Percentiles rank a stretch among this genome's conserved stretches.
Conservation (phyloP, 164 flowering plant genomes). For the Dillenia suffruticosa region DNA sequence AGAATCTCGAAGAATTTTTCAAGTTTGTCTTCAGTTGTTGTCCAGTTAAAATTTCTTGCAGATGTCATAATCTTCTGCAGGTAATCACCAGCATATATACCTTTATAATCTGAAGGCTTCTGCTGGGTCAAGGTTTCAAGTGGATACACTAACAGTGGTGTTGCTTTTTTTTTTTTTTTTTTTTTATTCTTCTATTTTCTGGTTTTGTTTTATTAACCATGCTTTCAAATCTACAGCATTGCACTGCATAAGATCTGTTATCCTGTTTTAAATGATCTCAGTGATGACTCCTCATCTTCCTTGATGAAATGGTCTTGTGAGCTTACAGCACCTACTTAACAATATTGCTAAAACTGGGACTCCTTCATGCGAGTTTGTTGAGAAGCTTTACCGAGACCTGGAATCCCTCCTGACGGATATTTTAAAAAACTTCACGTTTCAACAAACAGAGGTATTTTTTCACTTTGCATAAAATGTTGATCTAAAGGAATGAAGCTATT, state of each 20-base stretch:
- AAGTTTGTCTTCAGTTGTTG: constrained; percentile 30
- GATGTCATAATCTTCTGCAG: constrained; percentile 67
- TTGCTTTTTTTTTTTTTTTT: constrained; percentile 2
- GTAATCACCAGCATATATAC: constrained; percentile 31
- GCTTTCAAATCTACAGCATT: constrained; percentile 38
- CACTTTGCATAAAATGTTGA: not conserved
- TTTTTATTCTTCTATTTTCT: not conserved
- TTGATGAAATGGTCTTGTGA: constrained; percentile 31
- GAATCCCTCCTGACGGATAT: constrained; percentile 33
- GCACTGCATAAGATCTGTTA: constrained; percentile 50
- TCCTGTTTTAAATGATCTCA: constrained; percentile 34
- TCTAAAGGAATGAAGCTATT: too few species aligned
- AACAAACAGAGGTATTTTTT: constrained; percentile 58
- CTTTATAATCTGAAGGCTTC: constrained; percentile 1
- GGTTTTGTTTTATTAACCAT: not conserved
- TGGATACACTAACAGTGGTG: not conserved
- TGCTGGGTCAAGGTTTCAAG: constrained; percentile 7
- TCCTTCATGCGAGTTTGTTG: constrained; percentile 30
- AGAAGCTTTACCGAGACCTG: constrained; percentile 45
- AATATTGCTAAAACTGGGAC: constrained; percentile 19
- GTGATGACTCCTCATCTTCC: constrained; percentile 11
- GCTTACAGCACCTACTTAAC: constrained; percentile 36
- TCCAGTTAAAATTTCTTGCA: constrained; percentile 53
- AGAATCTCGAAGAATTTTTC: constrained; percentile 28
- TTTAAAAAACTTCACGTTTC: constrained; percentile 44